Conservation (phyloP, 805 yeast species). For the Metschnikowia cerradonensis region DNA sequence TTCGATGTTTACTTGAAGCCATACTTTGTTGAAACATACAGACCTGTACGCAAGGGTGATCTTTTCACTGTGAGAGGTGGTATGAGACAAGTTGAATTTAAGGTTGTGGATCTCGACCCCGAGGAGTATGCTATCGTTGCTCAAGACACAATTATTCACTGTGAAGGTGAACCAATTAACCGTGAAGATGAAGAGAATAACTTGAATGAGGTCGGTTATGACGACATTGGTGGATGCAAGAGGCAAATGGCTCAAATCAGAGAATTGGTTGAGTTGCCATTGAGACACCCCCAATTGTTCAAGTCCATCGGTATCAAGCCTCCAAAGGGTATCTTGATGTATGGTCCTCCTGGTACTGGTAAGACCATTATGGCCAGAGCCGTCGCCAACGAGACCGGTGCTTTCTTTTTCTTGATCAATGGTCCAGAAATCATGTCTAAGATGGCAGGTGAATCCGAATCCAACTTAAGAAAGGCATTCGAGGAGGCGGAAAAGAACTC, state of each 20-base stretch:
- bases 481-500: conserved; percentile 99
- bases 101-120: conserved; percentile 97
- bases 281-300: conserved; percentile 97
- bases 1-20: conserved; percentile 97
- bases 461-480: conserved; percentile 94
- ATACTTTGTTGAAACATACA: conserved; percentile 96
- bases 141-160: conserved; percentile 96
- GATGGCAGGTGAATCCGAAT: conserved; percentile 99
- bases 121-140: conserved; percentile 97
- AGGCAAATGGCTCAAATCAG: conserved; percentile 99
- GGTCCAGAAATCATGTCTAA: conserved; percentile 99
- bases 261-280: conserved; percentile 95
- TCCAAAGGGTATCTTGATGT: conserved; percentile 96
- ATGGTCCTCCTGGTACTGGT: conserved; percentile 99
- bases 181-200: conserved; percentile 97
- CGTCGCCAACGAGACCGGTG: conserved; percentile 99
- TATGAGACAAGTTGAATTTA: conserved; percentile 98
- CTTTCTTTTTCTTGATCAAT: conserved; percentile 94
- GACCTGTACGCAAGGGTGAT: conserved; percentile 98
- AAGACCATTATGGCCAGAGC: conserved; percentile 99
- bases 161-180: conserved; percentile 98
- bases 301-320: conserved; percentile 98
- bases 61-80: conserved; percentile 96
- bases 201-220: conserved; percentile 95
- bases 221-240: conserved; percentile 98